Conservation (phyloP, 2,329 filamentous ascomycete species). For the Monilinia polystroma region DNA sequence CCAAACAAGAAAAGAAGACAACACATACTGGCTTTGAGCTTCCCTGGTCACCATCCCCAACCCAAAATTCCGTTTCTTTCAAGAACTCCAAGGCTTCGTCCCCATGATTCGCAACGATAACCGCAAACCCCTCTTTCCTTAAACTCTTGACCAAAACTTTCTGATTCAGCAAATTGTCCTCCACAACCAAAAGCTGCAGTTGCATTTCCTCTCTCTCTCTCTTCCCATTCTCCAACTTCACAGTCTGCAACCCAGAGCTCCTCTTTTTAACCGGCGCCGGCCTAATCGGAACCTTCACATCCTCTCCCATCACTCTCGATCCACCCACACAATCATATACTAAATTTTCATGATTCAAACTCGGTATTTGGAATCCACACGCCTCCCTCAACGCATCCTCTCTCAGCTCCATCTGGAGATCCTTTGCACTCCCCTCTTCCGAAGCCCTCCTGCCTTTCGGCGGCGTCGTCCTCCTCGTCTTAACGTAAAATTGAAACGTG, state of each 20-base stretch:
- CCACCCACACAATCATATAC: neutral
- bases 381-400: constrained; percentile 19
- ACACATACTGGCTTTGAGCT: too few species aligned
- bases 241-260: neutral
- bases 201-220: constrained; percentile 17
- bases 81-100: constrained; percentile 60
- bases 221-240: neutral
- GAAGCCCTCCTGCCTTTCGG: neutral
- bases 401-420: constrained; percentile 12
- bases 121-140: constrained; percentile 57
- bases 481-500: constrained; percentile 72
- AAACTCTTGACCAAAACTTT: constrained; percentile 63
- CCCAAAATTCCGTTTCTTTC: constrained; percentile 55
- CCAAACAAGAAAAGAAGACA: neutral
- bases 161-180: constrained; percentile 69
- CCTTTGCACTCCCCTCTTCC: neutral
- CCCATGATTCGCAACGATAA: constrained; percentile 63
- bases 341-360: neutral
- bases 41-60: neutral
- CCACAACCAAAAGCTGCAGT: constrained; percentile 52
- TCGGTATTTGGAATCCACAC: constrained; percentile 12
- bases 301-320: neutral
- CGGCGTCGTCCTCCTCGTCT: constrained; percentile 10
- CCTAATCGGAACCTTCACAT: neutral
- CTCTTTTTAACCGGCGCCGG: neutral